Base-by-base conservation (phyloP, 345 rosid species). In the Iberis pinnata region DNA sequence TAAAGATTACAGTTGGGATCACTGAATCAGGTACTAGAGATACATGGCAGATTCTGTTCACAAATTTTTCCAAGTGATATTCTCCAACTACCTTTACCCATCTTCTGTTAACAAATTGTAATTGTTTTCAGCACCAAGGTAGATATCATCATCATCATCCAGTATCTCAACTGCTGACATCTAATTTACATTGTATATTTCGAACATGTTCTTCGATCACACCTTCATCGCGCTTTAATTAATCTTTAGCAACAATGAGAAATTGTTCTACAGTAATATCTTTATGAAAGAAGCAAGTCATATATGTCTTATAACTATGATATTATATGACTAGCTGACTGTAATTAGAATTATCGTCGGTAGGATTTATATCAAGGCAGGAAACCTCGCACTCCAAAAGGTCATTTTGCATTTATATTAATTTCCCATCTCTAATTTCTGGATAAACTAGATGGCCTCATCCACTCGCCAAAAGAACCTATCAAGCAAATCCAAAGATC, bases 151-250 rank as follows among this genome's bases (percentile, higher is more conserved):
- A 60, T 93, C 99, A 18, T 86, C 94, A 43, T 93, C 97, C 0
- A 93, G 89, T 65, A 88, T 93, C 78, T 88, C 97, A 65, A 93
- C 95, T 1, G 92, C 97, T 24, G 97, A 77, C 99, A 88, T 88
- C 99, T 95, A 86, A 15, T 82, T 83, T 9, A 97, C 97, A 74
- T 83, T 93, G 58, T 93, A 83, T n/a, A 58, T 93, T 97, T 33
- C 89, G 88, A 29, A 97, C 99, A 16, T 87, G 73, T 77, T 88
- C 95, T 75, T 93, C 95, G 0, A 93, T 86, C 4, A 89, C 97
- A 40, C 99, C 97, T 74, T 88, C 92, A 64, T 88, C 95, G 18
- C 88, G 95, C 97, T 90, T 71, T 49, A 18, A 19, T 24, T 2
- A 10, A 25, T n/a, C n/a, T n/a, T n/a, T n/a, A n/a, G n/a, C n/a